Base-by-base conservation (phyloP, 495 filamentous ascomycete genomes). In the Penicillium alfredii region DNA sequence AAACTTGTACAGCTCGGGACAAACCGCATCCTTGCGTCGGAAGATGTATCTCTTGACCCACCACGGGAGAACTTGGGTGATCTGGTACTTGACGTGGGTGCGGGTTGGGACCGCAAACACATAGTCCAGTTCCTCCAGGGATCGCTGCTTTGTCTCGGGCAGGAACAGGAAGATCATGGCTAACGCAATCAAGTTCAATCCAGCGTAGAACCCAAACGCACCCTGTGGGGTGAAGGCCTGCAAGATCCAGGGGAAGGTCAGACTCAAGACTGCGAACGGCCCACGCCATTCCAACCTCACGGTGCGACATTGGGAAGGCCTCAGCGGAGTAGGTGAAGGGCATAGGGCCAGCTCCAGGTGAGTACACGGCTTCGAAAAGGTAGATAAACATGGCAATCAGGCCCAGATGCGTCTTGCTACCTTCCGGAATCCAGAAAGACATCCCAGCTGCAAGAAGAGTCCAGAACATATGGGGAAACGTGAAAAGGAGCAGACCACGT, bases 391-490 rank as follows among this genome's bases (percentile, higher is more conserved):
- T 62, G 8, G 77, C 74, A 16, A 86, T 72, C 1, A 73, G 53
- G 1, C 60, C 80, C 5, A 82, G 48, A 48, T 83, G 82, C 0
- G 76, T 74, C 1, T 41, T 56, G 18, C 42, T 65, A 2, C 45
- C 24, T 1, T 50, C 40, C 0, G 79, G 78, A 30, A 90, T 77
- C 29, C 78, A 76, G 49, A 79, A 88, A 56, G 71, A 82, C 33
- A 89, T 72, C 0, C 80, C 86, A 4, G 78, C 82, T 1, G 77
- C 81, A 3, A 92, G 69, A 17, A 90, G 60, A 14, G 81, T 82
- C 82, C 83, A 87, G 17, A 73, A 77, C 86, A 92, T 90, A 30
- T 88, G 72, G 0, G 87, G 87, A 63, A 90, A 92, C 14, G 87
- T 94, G 58, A 88, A 86, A 7, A 92, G 73, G 1, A 92, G 73